phyloP scores from a whole-genome alignment of 495 filamentous ascomycete genomes.

The Chaetomium cochliodes region DNA sequence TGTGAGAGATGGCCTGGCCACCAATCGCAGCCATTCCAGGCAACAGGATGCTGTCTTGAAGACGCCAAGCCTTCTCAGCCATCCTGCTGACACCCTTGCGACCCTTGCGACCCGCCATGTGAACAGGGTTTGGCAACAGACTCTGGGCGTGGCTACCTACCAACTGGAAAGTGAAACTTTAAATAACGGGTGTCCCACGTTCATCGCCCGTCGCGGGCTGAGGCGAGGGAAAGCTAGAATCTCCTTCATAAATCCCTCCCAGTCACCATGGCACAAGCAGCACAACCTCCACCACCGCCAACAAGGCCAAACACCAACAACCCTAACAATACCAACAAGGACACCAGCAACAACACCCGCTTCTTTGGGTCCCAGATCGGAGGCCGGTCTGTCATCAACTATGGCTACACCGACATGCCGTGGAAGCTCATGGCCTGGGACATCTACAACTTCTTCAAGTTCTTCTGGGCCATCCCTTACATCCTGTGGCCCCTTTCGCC shows the following conservation, averaged over 20 bases:
- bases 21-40: background rate
- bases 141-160: background rate
- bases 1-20: background rate
- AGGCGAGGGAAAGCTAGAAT: background rate
- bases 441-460: slow-evolving; percentile 52
- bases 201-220: background rate
- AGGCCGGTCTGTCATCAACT: slow-evolving; percentile 48
- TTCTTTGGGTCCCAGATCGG: slow-evolving; percentile 56
- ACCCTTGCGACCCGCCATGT: slow-evolving; percentile 1
- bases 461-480: slow-evolving; percentile 51
- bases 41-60: slow-evolving; percentile 2
- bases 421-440: slow-evolving; percentile 55
- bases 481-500: slow-evolving; percentile 55
- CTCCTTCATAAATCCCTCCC: no score
- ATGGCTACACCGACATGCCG: slow-evolving; percentile 61
- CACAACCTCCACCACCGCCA: background rate
- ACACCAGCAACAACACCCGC: slow-evolving; percentile 18
- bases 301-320: background rate
- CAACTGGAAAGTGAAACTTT: background rate
- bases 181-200: background rate
- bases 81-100: background rate
- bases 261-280: background rate
- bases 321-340: slow-evolving; percentile 9
- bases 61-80: slow-evolving; percentile 17
- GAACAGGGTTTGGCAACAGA: slow-evolving; percentile 15